Evolutionary conservation across 2,329 filamentous ascomycete species (phyloP).

Genomic region (Aspergillus costaricaensis): DNA sequence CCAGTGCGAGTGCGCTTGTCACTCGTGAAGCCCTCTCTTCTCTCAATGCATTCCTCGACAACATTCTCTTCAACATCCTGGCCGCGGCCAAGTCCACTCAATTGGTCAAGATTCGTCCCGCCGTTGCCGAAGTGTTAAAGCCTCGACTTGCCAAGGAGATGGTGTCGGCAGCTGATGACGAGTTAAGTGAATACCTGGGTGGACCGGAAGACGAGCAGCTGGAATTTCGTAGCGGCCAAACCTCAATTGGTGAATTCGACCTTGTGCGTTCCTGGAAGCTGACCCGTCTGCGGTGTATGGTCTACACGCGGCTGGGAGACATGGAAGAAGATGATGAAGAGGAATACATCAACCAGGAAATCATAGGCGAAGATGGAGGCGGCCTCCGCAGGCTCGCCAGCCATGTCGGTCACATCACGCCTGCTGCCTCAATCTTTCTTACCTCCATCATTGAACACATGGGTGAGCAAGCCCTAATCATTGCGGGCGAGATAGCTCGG

Average conservation of each 20-base stretch:
- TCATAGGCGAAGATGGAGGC: slow-evolving; percentile 61
- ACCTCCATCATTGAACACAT: slow-evolving; percentile 94
- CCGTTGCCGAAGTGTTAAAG: slow-evolving; percentile 84
- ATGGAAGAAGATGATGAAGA: slow-evolving; percentile 98
- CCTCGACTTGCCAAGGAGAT: slow-evolving; percentile 84
- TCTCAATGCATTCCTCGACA: slow-evolving; percentile 90
- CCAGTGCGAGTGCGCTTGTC: slow-evolving; percentile 70
- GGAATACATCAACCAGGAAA: slow-evolving; percentile 77
- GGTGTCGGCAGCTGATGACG: slow-evolving; percentile 79
- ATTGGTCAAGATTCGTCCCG: slow-evolving; percentile 72
- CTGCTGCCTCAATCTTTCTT: slow-evolving; percentile 91
- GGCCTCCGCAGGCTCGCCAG: slow-evolving; percentile 59
- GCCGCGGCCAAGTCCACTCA: slow-evolving; percentile 75
- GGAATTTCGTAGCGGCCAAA: slow-evolving; percentile 55
- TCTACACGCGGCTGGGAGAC: slow-evolving; percentile 93
- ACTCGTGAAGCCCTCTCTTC: slow-evolving; percentile 72
- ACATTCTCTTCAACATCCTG: slow-evolving; percentile 90
- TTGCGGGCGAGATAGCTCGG: slow-evolving; percentile 80
- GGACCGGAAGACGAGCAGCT: slow-evolving; percentile 74
- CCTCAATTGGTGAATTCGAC: slow-evolving; percentile 70
- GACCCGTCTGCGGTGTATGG: slow-evolving; percentile 91
- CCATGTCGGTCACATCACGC: slow-evolving; percentile 70
- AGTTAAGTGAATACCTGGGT: slow-evolving; percentile 83
- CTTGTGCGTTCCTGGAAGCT: slow-evolving; percentile 93
- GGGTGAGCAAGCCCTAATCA: slow-evolving; percentile 85